Evolutionary conservation across 805 yeast species (phyloP).

Genomic region (Candida pseudofarinosa): DNA sequence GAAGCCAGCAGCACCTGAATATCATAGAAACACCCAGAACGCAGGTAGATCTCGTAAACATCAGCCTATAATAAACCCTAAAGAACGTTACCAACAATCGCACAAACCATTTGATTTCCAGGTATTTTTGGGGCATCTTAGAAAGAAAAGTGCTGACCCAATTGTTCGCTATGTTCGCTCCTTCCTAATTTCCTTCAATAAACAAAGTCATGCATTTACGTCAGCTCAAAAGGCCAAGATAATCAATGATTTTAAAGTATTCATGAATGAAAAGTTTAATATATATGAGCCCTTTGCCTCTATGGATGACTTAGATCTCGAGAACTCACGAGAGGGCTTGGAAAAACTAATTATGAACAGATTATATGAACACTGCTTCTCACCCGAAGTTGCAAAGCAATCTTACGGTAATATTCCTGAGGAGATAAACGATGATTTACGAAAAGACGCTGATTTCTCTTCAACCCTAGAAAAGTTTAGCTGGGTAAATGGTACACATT

Average conservation of each 20-base stretch:
- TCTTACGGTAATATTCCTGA: slow-evolving; percentile 26
- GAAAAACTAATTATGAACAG: slow-evolving; percentile 92
- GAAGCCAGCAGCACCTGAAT: background rate
- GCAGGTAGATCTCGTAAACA: slow-evolving; percentile 4
- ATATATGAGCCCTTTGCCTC: slow-evolving; percentile 69
- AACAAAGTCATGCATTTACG: slow-evolving; percentile 56
- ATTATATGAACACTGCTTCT: slow-evolving; percentile 69
- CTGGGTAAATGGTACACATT: slow-evolving; percentile 71
- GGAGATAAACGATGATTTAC: slow-evolving; percentile 54
- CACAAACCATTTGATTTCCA: slow-evolving; percentile 76
- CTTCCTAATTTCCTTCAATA: slow-evolving; percentile 71
- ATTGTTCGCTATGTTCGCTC: slow-evolving; percentile 81
- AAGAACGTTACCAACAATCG: slow-evolving; percentile 37
- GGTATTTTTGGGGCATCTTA: slow-evolving; percentile 65
- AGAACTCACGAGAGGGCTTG: slow-evolving; percentile 82
- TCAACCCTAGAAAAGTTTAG: slow-evolving; percentile 56
- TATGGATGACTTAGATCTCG: slow-evolving; percentile 52
- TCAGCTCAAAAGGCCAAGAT: slow-evolving; percentile 75
- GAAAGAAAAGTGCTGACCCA: slow-evolving; percentile 79
- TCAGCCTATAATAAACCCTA: slow-evolving; percentile 20
- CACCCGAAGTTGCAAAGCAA: slow-evolving; percentile 59
- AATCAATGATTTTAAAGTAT: slow-evolving; percentile 68
- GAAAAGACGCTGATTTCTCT: slow-evolving; percentile 51
- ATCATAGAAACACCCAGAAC: background rate
- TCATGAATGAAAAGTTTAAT: slow-evolving; percentile 61